Evolutionary conservation across 2,329 filamentous ascomycete genomes (phyloP).

Genomic region (Calycina herbarum): DNA sequence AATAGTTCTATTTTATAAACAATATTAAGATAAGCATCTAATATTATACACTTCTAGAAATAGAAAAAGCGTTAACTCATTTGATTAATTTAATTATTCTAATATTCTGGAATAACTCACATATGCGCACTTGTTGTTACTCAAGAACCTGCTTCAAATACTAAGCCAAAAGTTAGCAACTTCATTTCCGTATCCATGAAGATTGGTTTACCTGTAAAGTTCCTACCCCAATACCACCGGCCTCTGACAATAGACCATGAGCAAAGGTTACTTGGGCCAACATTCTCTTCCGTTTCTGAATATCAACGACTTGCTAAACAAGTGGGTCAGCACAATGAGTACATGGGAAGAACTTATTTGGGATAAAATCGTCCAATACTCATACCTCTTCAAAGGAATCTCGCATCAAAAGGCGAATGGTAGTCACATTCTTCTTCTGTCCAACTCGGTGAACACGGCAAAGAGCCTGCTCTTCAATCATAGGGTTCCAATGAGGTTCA

Average conservation of each 20-base stretch:
- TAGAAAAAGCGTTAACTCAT: too few species aligned
- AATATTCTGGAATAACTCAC: too few species aligned
- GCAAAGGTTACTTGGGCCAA: constrained; percentile 16
- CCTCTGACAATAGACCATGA: constrained; percentile 6
- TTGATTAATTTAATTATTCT: too few species aligned
- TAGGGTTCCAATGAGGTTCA: constrained; percentile 38
- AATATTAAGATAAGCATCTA: too few species aligned
- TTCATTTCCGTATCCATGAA: background rate
- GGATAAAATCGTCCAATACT: too few species aligned
- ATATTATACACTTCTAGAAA: too few species aligned
- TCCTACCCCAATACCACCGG: constrained; percentile 8
- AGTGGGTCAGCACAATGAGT: background rate
- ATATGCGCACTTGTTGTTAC: background rate
- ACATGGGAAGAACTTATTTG: too few species aligned
- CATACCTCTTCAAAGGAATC: constrained; percentile 32
- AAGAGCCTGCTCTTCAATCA: constrained; percentile 35
- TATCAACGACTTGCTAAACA: constrained; percentile 16
- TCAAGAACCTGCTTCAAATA: constrained; percentile 3
- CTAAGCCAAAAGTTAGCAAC: background rate
- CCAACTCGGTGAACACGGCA: constrained; percentile 31
- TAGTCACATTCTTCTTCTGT: constrained; percentile 29
- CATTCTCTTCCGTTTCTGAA: constrained; percentile 19
- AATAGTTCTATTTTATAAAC: too few species aligned
- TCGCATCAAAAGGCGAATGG: constrained; percentile 33
- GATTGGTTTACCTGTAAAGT: constrained; percentile 2